These are phyloP conservation scores for Phalaenopsis equestris DNA, from an alignment of 106 monocot genomes.

Conservation along the genomic window DNA sequence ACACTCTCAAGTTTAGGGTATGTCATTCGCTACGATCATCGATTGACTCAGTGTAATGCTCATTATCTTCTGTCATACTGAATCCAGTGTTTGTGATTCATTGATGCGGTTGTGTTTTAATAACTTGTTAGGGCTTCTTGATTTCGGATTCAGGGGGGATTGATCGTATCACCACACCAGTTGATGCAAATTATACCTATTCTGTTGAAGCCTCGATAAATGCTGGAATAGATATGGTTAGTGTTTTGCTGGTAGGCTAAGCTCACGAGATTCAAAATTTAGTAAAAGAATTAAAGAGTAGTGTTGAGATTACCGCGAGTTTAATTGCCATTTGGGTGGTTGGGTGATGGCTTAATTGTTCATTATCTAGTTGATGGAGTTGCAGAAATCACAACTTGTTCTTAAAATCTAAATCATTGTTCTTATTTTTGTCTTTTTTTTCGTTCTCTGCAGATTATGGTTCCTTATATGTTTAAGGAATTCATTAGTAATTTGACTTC, in stretches of 20 bases:
- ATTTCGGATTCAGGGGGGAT: slow-evolving; percentile 59
- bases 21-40: neutral
- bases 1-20: slow-evolving; percentile 30
- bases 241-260: no score
- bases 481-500: slow-evolving; percentile 44
- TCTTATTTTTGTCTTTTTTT: neutral
- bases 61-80: neutral
- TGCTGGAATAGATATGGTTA: slow-evolving; percentile 34
- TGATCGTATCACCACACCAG: slow-evolving; percentile 36
- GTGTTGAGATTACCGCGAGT: no score
- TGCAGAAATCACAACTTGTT: no score
- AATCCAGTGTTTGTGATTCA: neutral
- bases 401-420: no score
- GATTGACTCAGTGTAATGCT: neutral
- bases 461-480: slow-evolving; percentile 36
- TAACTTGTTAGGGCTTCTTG: slow-evolving; percentile 38
- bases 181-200: slow-evolving; percentile 43
- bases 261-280: no score
- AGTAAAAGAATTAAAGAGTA: neutral
- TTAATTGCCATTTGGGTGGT: no score
- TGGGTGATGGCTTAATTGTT: no score
- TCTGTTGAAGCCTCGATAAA: slow-evolving; percentile 34
- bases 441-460: slow-evolving; percentile 37
- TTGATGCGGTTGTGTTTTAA: neutral
- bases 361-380: no score